Evolutionary conservation across 2,329 filamentous ascomycete genomes (phyloP).

Genomic region (Reticulascus tulasneorum): DNA sequence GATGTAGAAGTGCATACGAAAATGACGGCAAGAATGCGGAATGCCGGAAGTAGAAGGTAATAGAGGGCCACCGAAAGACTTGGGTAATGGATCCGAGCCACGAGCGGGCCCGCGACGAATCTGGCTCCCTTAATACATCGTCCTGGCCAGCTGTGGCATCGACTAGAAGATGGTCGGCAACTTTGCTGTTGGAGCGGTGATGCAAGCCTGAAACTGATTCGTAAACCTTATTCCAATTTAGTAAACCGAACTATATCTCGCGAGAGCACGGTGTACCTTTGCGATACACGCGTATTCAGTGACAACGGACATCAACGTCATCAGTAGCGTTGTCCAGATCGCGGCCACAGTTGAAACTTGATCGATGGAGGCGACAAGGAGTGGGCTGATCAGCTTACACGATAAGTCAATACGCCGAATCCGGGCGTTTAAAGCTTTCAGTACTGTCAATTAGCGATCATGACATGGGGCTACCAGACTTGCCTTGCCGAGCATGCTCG

Average conservation of each 20-base stretch:
- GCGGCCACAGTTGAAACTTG: conserved; percentile 43
- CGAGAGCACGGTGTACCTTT: too few relatives aligned
- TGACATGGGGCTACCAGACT: not conserved
- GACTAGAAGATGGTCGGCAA: too few relatives aligned
- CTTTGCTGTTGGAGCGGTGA: too few relatives aligned
- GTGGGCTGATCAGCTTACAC: conserved; percentile 55
- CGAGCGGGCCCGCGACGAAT: too few relatives aligned
- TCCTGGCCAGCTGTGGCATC: too few relatives aligned
- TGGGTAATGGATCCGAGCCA: too few relatives aligned
- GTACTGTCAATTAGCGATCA: not conserved
- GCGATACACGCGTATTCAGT: conserved; percentile 51
- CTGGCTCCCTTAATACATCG: too few relatives aligned
- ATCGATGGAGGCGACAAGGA: conserved; percentile 51
- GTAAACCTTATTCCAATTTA: too few relatives aligned
- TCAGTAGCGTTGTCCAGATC: conserved; percentile 42
- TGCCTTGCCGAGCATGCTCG: not conserved
- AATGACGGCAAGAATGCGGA: conserved; percentile 52
- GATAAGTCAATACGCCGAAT: conserved; percentile 60
- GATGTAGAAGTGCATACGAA: conserved; percentile 48
- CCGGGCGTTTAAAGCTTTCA: conserved; percentile 46
- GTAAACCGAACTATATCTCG: too few relatives aligned
- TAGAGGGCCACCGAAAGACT: too few relatives aligned
- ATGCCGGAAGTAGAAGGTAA: conserved; percentile 41
- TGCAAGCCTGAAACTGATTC: too few relatives aligned
- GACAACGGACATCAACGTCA: conserved; percentile 44